These are phyloP conservation scores for Musa troglodytarum DNA, from an alignment of 176 grass and related monocot species.

Conservation along the genomic window DNA sequence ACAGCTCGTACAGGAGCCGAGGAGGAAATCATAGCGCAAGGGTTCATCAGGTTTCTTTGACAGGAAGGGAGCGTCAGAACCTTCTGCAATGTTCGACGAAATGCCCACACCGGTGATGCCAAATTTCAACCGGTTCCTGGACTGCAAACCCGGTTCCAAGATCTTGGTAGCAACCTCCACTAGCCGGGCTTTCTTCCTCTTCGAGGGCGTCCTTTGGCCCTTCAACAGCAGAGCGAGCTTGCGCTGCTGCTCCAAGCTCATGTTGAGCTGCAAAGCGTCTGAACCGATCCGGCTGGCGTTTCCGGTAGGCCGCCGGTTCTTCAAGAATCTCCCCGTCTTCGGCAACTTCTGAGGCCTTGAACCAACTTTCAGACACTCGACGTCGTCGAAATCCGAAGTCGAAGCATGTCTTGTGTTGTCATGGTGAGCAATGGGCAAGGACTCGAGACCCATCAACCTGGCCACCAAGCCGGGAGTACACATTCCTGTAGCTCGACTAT, in stretches of 20 bases:
- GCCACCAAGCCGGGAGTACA: constrained; percentile 46
- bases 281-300: constrained; percentile 1
- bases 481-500: not conserved
- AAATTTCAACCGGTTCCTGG: not conserved
- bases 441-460: constrained; percentile 71
- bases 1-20: too few species aligned
- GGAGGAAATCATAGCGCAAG: too few species aligned
- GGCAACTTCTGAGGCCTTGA: not conserved
- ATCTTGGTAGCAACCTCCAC: constrained; percentile 57
- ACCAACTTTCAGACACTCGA: not conserved
- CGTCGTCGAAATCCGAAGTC: not conserved
- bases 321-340: not conserved
- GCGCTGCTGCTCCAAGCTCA: constrained; percentile 25
- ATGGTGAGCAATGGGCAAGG: constrained; percentile 28
- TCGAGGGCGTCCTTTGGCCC: constrained; percentile 51
- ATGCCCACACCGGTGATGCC: too few species aligned
- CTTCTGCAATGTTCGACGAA: too few species aligned
- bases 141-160: constrained; percentile 55
- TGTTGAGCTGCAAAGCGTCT: constrained; percentile 6
- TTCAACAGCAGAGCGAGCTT: constrained; percentile 38
- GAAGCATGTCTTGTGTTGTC: not conserved
- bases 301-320: not conserved
- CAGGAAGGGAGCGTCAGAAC: too few species aligned
- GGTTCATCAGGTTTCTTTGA: too few species aligned
- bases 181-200: constrained; percentile 46